Evolutionary conservation across 2,329 filamentous ascomycete genomes (phyloP), one percentile per base, ranked within the genome.

Genomic region (Helotiales sp.): DNA sequence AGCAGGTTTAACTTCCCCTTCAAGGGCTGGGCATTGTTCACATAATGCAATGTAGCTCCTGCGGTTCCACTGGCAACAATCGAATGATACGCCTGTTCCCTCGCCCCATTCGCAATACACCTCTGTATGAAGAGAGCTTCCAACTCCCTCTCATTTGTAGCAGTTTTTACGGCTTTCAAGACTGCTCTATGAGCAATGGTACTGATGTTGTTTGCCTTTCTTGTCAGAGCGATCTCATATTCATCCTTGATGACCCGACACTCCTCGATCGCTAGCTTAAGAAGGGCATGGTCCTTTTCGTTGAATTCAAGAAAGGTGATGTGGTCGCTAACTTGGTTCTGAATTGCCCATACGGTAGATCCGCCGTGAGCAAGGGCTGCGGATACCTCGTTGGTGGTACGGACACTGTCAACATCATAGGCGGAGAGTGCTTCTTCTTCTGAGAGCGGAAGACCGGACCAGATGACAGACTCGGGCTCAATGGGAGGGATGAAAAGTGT

Each of bases 401-500:
- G 85, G 70, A 95, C 93, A 40, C 87, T 83, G 77, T 98, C 95
- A 70, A 96, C 87, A 72, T 97, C 93, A 81, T 93, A 98, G 70
- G 87, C 85, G 57, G 86, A 80, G 68, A 91, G 81, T 6, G 95
- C 95, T 76, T 97, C 91, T 49, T 91, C 85, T 37, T 86, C 81
- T 40, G 89, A 92, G 68, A 96, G 82, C 0, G 95, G 96, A 17
- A 98, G 85, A 13, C 96, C 96, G 30, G 91, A 92, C 95, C 95
- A 99, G 76, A 98, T 93, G 66, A 98, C 93, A 63, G 89, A 89
- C 50, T 96, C 92, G n/a, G 93, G 87, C 73, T 97, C 89, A 74
- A 94, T 87, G 17, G 93, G 92, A 1, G 96, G 95, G 74, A 99
- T 95, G 82, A 94, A 99, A 58, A 99, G 88, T 2, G 90, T 96